Evolutionary conservation across 768 basidiomycete species (phyloP).

Genomic region (Boletellus sp.): DNA sequence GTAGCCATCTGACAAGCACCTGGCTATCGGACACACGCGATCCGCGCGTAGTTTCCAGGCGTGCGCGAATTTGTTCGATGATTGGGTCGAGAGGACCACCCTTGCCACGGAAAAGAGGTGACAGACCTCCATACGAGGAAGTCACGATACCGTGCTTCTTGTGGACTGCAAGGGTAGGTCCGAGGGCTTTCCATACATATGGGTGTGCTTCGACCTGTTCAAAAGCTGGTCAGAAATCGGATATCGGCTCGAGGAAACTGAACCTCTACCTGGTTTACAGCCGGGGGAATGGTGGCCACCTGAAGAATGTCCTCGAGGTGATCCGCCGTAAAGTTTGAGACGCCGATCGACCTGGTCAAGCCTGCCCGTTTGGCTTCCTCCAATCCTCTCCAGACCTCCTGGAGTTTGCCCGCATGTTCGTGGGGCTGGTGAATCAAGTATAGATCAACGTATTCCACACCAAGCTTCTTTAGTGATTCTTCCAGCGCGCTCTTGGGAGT

Average conservation of each 20-base stretch:
- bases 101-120: conserved; percentile 33
- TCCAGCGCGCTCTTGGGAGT: conserved; percentile 48
- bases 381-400: conserved; percentile 57
- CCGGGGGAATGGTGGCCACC: conserved; percentile 43
- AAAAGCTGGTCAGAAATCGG: background rate
- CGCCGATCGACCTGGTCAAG: conserved; percentile 43
- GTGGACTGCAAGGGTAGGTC: conserved; percentile 33
- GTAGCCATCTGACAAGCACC: conserved; percentile 29
- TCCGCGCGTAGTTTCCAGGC: conserved; percentile 25
- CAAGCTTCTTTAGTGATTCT: conserved; percentile 52
- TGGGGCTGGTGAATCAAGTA: conserved; percentile 56
- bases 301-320: conserved; percentile 44
- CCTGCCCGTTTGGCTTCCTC: conserved; percentile 50
- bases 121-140: conserved; percentile 39
- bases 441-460: conserved; percentile 55
- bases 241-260: background rate
- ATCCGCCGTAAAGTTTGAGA: conserved; percentile 50
- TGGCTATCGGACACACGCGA: conserved; percentile 26
- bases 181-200: conserved; percentile 44
- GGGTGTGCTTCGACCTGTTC: conserved; percentile 52
- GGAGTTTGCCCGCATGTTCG: conserved; percentile 39
- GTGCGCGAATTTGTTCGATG: conserved; percentile 31
- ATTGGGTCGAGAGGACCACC: conserved; percentile 41
- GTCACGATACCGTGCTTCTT: conserved; percentile 37
- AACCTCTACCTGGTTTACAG: conserved; percentile 48